phyloP scores from a whole-genome alignment of 495 filamentous ascomycete genomes.

The Penicillium herquei region DNA sequence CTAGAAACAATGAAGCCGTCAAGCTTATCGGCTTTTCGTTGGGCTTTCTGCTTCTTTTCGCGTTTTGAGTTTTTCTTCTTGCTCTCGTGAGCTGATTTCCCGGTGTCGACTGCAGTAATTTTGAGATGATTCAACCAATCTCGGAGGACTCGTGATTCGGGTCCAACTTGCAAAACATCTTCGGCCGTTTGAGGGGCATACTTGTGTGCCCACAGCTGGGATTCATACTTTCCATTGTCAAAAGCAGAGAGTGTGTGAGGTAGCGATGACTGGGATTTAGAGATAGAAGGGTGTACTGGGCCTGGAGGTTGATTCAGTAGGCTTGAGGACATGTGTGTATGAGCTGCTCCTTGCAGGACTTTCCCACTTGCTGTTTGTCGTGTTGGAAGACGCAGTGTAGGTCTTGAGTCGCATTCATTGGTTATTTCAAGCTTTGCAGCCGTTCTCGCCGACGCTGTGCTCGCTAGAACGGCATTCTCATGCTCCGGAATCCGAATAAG shows the following conservation, averaged over 20 bases:
- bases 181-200: conserved; percentile 71
- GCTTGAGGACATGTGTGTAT: conserved; percentile 33
- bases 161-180: conserved; percentile 75
- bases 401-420: not conserved
- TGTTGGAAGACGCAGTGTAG: conserved; percentile 32
- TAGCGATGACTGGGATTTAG: conserved; percentile 59
- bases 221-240: conserved; percentile 75
- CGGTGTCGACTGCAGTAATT: conserved; percentile 69
- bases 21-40: conserved; percentile 65
- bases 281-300: conserved; percentile 40
- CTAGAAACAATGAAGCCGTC: conserved; percentile 85
- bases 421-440: not conserved
- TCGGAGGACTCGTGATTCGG: conserved; percentile 66
- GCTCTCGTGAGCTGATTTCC: conserved; percentile 42
- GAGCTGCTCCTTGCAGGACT: conserved; percentile 30
- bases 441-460: conserved; percentile 15
- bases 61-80: conserved; percentile 43
- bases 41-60: conserved; percentile 59
- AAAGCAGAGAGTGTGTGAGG: conserved; percentile 67
- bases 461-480: conserved; percentile 33
- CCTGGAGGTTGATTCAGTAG: conserved; percentile 6
- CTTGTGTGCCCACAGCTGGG: conserved; percentile 75
- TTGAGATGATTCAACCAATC: conserved; percentile 82
- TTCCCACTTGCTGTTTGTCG: conserved; percentile 36
- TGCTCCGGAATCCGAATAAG: conserved; percentile 29